phyloP scores from a whole-genome alignment of 345 rosid genomes.

The Cardamine chenopodiifolia region DNA sequence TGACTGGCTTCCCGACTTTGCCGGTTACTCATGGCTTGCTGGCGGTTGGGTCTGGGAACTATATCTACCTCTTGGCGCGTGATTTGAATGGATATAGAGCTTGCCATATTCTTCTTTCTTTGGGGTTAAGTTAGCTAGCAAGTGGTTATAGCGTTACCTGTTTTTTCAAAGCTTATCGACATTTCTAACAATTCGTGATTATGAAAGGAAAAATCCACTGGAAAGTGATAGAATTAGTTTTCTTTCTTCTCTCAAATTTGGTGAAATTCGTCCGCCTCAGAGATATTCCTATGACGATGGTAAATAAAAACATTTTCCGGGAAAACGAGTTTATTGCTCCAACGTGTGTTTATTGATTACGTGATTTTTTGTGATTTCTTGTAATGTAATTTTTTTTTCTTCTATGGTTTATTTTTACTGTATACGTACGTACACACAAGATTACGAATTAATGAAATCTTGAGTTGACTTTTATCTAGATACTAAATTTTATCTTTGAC shows the following conservation, averaged over 20 bases:
- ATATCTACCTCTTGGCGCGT: slow-evolving; percentile 53
- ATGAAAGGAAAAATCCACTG: background rate
- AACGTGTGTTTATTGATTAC: background rate
- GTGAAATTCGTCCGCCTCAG: slow-evolving; percentile 66
- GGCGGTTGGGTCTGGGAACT: slow-evolving; percentile 71
- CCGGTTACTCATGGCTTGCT: slow-evolving; percentile 95
- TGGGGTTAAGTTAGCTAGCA: slow-evolving; percentile 7
- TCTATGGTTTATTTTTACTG: slow-evolving; percentile 8
- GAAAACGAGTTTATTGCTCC: slow-evolving; percentile 6
- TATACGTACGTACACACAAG: background rate
- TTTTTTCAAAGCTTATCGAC: background rate
- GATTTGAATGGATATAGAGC: slow-evolving; percentile 46
- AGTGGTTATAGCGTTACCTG: background rate
- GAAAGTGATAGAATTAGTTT: slow-evolving; percentile 19
- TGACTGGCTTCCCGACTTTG: slow-evolving; percentile 86
- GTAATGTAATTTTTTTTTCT: background rate
- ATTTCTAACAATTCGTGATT: slow-evolving; percentile 7
- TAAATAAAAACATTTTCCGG: slow-evolving; percentile 6
- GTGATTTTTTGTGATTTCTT: background rate
- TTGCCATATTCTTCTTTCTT: background rate
- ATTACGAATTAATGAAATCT: slow-evolving; percentile 2
- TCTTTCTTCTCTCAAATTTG: slow-evolving; percentile 23
- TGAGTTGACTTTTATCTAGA: background rate
- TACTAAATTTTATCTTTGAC: slow-evolving; percentile 21
- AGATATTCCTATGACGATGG: slow-evolving; percentile 35